phyloP scores from a whole-genome alignment of 441 rosid species.

The Kokia cookei region DNA sequence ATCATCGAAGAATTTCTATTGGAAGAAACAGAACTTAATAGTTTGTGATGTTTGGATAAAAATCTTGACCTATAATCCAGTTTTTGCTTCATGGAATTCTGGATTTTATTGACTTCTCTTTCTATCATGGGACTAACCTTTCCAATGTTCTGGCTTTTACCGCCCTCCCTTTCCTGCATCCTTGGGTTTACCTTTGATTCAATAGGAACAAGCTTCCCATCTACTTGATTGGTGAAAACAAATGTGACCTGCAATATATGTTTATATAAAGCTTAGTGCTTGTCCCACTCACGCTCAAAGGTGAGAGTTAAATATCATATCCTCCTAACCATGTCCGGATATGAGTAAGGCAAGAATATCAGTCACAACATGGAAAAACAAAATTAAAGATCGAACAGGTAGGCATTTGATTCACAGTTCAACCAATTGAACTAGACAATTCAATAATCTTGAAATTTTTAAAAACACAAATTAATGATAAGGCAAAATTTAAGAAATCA shows the following conservation, averaged over 20 bases:
- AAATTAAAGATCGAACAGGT: too few species aligned
- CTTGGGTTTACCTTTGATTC: constrained; percentile 45
- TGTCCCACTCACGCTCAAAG: neutral
- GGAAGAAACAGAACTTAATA: constrained; percentile 24
- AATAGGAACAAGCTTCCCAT: constrained; percentile 80
- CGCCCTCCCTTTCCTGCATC: constrained; percentile 21
- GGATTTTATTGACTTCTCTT: constrained; percentile 6
- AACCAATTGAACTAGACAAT: too few species aligned
- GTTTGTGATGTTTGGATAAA: constrained; percentile 35
- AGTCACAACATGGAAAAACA: neutral
- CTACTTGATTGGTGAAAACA: constrained; percentile 90
- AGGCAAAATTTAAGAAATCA: too few species aligned
- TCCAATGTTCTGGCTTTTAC: constrained; percentile 5
- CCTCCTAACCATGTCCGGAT: neutral
- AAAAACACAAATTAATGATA: too few species aligned
- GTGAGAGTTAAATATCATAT: neutral
- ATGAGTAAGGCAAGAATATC: neutral
- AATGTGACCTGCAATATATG: constrained; percentile 64
- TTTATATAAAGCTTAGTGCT: neutral
- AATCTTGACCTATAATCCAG: constrained; percentile 24
- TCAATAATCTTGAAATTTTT: too few species aligned
- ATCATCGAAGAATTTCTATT: too few species aligned
- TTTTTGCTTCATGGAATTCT: constrained; percentile 21
- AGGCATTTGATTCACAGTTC: too few species aligned
- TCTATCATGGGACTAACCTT: neutral